Evolutionary conservation across 2,329 filamentous ascomycete genomes (phyloP), one percentile per base, ranked within the genome.

Genomic region (Phialophora verrucosa): DNA sequence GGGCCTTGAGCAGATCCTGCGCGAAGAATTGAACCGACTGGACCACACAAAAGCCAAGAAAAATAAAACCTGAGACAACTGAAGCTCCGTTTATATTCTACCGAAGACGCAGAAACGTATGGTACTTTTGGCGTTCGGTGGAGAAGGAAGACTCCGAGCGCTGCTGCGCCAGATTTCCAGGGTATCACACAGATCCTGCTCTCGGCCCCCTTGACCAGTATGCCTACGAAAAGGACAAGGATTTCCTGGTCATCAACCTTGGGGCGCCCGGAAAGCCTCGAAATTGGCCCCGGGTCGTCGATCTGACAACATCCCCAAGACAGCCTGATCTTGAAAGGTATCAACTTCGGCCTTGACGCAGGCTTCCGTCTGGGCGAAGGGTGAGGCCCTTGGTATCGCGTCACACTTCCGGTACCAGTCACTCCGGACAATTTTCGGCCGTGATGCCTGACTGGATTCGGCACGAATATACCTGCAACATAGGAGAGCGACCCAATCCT

Each of bases 1-100:
- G 64, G 92, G 93, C 20, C 79, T 99, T 23, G 88, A 93, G 72
- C 84, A 84, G 17, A 88, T 98, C 38, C 84, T 99, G 75, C 60
- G 59, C 14, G 57, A 71, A 31, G 65, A 71, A 27, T 38, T 71
- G 31, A 50, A 67, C 51, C 63, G 62, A 42, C 50, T 71, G 17
- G 47, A 77, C 59, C 44, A 63, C 20, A 50, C 54, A 20, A 70
- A 69, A 54, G 50, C 65, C 54, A 62, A 64, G 53, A 75, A 71
- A 71, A 51, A 65, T 57, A 72, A 58, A 63, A 27, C 4, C 2
- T 20, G 10, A 12, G 11, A 23, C 23, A 23, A 27, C 7, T 29
- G 49, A 27, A 17, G 3, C 49, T 14, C 12, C 25, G 1, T 27
- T 23, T 23, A 51, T 10, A 14, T 20, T 20, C 47, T 50, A 20